A percentile compares a stretch with the other conserved stretches of the same genome.
Evolutionary conservation across 305 asterid genomes (phyloP).

Genomic region (Fraxinus ornus): DNA sequence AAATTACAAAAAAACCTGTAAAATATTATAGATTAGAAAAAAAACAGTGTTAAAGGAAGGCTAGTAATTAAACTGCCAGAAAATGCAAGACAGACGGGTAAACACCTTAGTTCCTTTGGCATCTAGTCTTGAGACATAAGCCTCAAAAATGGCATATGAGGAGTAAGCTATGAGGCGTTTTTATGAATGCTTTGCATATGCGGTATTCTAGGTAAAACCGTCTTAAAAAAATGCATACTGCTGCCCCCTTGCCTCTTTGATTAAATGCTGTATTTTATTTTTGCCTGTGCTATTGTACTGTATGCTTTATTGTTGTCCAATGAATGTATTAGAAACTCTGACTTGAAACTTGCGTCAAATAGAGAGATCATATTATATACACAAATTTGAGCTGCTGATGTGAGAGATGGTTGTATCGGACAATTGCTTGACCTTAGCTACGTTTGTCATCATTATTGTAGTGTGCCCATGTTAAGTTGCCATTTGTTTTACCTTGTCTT

Average conservation of each 20-base stretch:
- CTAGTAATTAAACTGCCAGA: background rate
- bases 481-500: background rate
- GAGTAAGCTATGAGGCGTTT: background rate
- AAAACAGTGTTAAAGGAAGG: background rate
- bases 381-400: background rate
- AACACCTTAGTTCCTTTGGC: background rate
- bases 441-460: slow-evolving; percentile 1
- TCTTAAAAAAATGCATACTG: background rate
- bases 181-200: background rate
- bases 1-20: background rate
- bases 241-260: background rate
- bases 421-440: background rate
- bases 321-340: background rate
- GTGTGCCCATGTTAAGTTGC: background rate
- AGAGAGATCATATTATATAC: background rate
- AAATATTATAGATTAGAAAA: background rate
- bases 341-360: background rate
- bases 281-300: background rate
- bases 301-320: background rate
- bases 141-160: background rate
- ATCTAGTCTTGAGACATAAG: background rate
- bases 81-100: background rate
- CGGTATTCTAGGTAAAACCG: background rate
- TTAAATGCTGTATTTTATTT: background rate
- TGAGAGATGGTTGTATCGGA: background rate